A percentile compares a stretch with the other conserved stretches of the same genome.
phyloP scores from a whole-genome alignment of 2,329 filamentous ascomycete genomes.

The Penicillium sp. region DNA sequence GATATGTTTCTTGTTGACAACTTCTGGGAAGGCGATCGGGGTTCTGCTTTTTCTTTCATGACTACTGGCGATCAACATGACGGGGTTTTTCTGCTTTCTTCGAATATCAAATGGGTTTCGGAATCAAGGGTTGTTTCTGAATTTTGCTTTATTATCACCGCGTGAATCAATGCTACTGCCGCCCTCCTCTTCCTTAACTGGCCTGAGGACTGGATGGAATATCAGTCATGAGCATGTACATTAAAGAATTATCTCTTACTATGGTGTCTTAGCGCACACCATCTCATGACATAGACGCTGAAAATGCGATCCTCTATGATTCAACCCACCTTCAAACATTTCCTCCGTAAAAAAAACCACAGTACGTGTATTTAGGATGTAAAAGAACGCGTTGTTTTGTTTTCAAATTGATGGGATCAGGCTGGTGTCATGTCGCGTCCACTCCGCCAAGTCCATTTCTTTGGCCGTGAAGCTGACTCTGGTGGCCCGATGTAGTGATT shows the following conservation, averaged over 20 bases:
- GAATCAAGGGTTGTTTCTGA: slow-evolving; percentile 41
- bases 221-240: slow-evolving; percentile 44
- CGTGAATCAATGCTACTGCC: slow-evolving; percentile 39
- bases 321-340: slow-evolving; percentile 21
- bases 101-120: slow-evolving; percentile 46
- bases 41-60: slow-evolving; percentile 43
- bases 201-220: slow-evolving; percentile 25
- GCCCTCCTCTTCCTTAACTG: slow-evolving; percentile 22
- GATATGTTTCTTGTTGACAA: slow-evolving; percentile 39
- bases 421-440: not conserved
- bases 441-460: not conserved
- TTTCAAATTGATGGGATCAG: not conserved
- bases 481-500: not conserved
- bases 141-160: slow-evolving; percentile 34
- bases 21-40: slow-evolving; percentile 48
- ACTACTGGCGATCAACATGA: slow-evolving; percentile 50
- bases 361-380: no score
- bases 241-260: slow-evolving; percentile 34
- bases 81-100: slow-evolving; percentile 48
- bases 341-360: not conserved
- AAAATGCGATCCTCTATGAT: slow-evolving; percentile 39
- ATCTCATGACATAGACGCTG: slow-evolving; percentile 42
- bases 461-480: not conserved
- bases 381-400: not conserved
- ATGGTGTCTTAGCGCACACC: slow-evolving; percentile 37